A percentile compares a stretch with the other conserved stretches of the same genome.
These are phyloP conservation scores for Colletotrichum spaethianum DNA, from an alignment of 2,329 filamentous ascomycete genomes.

Conservation along the genomic window DNA sequence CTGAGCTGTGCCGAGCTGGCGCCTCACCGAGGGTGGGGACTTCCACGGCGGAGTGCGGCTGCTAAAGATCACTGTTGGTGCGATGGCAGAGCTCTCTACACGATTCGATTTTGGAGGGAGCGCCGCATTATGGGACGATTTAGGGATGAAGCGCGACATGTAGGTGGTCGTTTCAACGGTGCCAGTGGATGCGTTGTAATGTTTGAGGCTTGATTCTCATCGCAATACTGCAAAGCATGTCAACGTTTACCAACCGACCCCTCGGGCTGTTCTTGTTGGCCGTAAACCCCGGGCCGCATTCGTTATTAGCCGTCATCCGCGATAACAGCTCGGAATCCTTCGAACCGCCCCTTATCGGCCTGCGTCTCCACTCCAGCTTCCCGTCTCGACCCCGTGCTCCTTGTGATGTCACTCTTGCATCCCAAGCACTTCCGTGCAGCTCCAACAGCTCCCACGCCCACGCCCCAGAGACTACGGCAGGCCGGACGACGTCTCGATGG, in stretches of 20 bases:
- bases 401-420: slow-evolving; percentile 30
- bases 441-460: background rate
- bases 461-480: background rate
- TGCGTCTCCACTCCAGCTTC: slow-evolving; percentile 5
- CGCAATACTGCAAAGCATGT: background rate
- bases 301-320: background rate
- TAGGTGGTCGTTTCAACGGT: background rate
- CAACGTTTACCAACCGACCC: background rate
- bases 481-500: background rate
- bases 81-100: background rate
- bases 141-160: background rate
- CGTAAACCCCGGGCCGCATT: background rate
- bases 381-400: background rate
- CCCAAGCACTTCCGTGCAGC: background rate
- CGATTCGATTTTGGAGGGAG: background rate
- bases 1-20: slow-evolving; percentile 4
- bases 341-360: background rate
- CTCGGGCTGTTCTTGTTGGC: background rate
- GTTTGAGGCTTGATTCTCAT: background rate
- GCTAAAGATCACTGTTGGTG: background rate
- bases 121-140: background rate
- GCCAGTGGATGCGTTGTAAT: background rate
- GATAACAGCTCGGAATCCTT: slow-evolving; percentile 8
- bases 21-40: slow-evolving; percentile 15
- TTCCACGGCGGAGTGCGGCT: slow-evolving; percentile 16